These are phyloP conservation scores for Termitomyces sp. DNA, from an alignment of 1,284 basidiomycete genomes.

Conservation along the genomic window DNA sequence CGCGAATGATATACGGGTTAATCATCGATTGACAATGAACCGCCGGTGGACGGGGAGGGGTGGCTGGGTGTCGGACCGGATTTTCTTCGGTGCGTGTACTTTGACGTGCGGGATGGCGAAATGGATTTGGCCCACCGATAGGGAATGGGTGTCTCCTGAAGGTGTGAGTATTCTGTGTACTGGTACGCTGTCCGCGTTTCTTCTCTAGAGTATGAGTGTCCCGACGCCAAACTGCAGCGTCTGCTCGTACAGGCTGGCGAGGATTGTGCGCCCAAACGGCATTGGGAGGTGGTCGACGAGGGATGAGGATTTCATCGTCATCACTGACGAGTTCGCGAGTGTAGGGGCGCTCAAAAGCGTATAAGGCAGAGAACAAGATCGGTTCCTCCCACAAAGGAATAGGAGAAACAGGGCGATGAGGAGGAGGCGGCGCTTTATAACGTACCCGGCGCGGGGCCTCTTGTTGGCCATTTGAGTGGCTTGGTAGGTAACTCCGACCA, in stretches of 20 bases:
- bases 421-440: background rate
- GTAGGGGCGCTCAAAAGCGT: background rate
- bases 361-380: background rate
- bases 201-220: background rate
- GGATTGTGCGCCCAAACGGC: background rate
- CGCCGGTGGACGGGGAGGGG: background rate
- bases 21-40: background rate
- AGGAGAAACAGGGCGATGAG: background rate
- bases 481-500: no score
- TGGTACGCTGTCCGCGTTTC: no score
- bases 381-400: background rate
- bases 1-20: background rate
- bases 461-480: background rate
- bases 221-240: background rate
- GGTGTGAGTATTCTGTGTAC: background rate
- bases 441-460: background rate
- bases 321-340: no score
- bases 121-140: conserved; percentile 3
- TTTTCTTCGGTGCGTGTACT: background rate
- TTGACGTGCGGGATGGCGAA: background rate
- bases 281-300: background rate
- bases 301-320: background rate
- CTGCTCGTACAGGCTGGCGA: background rate
- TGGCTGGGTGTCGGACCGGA: background rate
- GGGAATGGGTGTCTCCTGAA: conserved; percentile 3